Evolutionary conservation across 2,329 filamentous ascomycete species (phyloP).

Genomic region (Bipolaris bicolor): DNA sequence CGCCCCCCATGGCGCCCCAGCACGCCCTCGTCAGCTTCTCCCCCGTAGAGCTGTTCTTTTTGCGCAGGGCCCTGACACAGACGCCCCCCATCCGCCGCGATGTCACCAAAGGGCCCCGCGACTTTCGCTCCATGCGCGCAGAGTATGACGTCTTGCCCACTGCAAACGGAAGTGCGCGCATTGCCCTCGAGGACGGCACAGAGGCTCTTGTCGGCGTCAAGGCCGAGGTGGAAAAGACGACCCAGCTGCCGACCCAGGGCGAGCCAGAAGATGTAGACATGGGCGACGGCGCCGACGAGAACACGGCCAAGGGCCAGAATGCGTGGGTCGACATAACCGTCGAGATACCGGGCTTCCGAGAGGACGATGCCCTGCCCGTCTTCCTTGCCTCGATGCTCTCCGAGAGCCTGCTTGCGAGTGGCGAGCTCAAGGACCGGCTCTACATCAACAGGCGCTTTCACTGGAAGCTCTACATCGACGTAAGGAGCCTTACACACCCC

Average conservation of each 20-base stretch:
- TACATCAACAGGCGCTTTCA: conserved; percentile 92
- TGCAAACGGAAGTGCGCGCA: conserved; percentile 88
- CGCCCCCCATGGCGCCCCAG: conserved; percentile 41
- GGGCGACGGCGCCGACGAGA: conserved; percentile 37
- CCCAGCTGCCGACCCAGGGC: conserved; percentile 32
- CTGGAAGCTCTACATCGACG: conserved; percentile 95
- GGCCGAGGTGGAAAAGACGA: conserved; percentile 84
- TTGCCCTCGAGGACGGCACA: conserved; percentile 93
- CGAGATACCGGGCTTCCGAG: conserved; percentile 87
- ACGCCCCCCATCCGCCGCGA: conserved; percentile 87
- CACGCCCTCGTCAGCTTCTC: conserved; percentile 75
- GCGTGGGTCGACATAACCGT: conserved; percentile 89
- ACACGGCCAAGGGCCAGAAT: conserved; percentile 58
- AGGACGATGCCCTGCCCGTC: conserved; percentile 88
- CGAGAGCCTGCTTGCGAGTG: conserved; percentile 81
- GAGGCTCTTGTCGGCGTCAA: conserved; percentile 97
- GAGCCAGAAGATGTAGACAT: conserved; percentile 50
- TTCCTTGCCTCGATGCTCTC: conserved; percentile 87
- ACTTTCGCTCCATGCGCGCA: conserved; percentile 89
- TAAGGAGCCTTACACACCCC: conserved; percentile 54
- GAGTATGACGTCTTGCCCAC: conserved; percentile 89
- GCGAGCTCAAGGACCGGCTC: conserved; percentile 69
- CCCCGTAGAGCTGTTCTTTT: conserved; percentile 93
- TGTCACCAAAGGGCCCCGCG: conserved; percentile 62
- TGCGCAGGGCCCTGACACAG: conserved; percentile 84